Evolutionary conservation across 2,329 filamentous ascomycete genomes (phyloP).

Genomic region (Fusarium hainanense): DNA sequence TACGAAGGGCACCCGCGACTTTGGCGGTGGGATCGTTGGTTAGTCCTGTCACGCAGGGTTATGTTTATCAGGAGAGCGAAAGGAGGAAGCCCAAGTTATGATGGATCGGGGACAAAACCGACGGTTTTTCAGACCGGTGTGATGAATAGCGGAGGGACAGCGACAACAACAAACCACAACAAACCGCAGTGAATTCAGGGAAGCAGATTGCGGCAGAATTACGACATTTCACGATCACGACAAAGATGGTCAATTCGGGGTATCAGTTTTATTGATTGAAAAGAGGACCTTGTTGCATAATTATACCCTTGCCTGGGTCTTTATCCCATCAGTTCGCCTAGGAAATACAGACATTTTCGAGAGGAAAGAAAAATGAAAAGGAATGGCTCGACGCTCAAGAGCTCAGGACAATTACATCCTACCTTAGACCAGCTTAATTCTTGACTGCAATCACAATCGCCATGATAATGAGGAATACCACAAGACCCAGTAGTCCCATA

Average conservation of each 20-base stretch:
- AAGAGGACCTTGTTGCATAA: slow-evolving; percentile 41
- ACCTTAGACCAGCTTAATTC: slow-evolving; percentile 48
- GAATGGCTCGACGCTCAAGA: slow-evolving; percentile 22
- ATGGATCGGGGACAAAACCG: slow-evolving; percentile 29
- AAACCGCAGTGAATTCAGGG: not conserved
- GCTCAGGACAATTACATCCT: slow-evolving; percentile 2
- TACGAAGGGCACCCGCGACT: slow-evolving; percentile 65
- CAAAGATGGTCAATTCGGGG: slow-evolving; percentile 4
- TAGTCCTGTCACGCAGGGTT: slow-evolving; percentile 69
- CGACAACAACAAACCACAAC: not conserved
- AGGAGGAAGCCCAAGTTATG: slow-evolving; percentile 51
- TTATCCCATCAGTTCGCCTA: slow-evolving; percentile 40
- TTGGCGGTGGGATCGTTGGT: slow-evolving; percentile 35
- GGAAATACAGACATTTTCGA: slow-evolving; percentile 35
- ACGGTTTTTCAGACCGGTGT: not conserved
- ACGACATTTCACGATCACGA: slow-evolving; percentile 7
- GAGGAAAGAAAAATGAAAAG: slow-evolving; percentile 32
- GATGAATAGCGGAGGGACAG: not conserved
- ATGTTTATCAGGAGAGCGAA: slow-evolving; percentile 65
- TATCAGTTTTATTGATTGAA: slow-evolving; percentile 37
- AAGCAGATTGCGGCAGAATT: not conserved
- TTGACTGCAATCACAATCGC: slow-evolving; percentile 66
- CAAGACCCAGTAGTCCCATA: slow-evolving; percentile 81
- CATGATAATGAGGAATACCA: slow-evolving; percentile 69
- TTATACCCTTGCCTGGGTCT: slow-evolving; percentile 40